phyloP scores from a whole-genome alignment of 441 rosid species.

The Jatropha multifida region DNA sequence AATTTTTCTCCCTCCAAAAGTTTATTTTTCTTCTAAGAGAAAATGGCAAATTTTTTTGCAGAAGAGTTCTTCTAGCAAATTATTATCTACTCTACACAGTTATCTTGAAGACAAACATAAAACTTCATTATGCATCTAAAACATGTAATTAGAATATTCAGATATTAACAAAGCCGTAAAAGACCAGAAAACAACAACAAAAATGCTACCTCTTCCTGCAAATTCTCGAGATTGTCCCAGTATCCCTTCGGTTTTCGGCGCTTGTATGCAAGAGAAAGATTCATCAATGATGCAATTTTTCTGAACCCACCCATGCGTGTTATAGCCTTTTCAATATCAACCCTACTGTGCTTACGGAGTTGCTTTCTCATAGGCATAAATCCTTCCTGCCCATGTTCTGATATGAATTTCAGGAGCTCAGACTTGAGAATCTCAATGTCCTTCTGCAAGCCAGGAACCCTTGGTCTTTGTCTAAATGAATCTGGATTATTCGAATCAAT shows the following conservation, averaged over 20 bases:
- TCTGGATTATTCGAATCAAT: conserved; percentile 21
- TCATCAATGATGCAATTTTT: conserved; percentile 74
- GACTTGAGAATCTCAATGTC: conserved; percentile 77
- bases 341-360: conserved; percentile 82
- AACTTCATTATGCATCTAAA: background rate
- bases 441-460: conserved; percentile 86
- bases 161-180: background rate
- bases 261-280: conserved; percentile 94
- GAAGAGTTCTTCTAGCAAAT: background rate
- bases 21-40: background rate
- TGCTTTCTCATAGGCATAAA: conserved; percentile 99
- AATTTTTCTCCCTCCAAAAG: background rate
- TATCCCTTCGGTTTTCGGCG: conserved; percentile 93
- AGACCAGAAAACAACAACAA: background rate
- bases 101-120: background rate
- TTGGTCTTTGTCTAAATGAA: conserved; percentile 53
- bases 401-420: conserved; percentile 76
- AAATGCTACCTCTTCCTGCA: conserved; percentile 77
- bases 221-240: conserved; percentile 92
- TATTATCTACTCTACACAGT: background rate
- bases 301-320: conserved; percentile 92
- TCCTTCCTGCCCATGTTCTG: conserved; percentile 91
- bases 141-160: background rate
- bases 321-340: conserved; percentile 92
- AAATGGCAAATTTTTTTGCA: background rate